Evolutionary conservation across 805 yeast genomes (phyloP), one percentile per base, ranked within the genome.

Genomic region (Zygoascus tannicola): DNA sequence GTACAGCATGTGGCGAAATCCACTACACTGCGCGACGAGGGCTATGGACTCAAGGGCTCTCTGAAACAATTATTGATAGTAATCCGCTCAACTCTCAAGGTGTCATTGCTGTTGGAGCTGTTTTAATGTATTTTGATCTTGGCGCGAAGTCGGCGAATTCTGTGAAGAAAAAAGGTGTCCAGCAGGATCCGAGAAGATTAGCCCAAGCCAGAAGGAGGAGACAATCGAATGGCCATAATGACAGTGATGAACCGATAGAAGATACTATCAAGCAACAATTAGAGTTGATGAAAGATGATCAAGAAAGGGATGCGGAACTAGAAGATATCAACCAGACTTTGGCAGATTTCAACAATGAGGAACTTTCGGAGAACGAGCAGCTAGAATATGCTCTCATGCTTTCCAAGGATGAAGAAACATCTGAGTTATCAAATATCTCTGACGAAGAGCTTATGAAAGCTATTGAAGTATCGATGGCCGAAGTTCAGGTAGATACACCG

Each of bases 281-380:
- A 19, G 56, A 52, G 37, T 26, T 51, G 38, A 54, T 53, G 47
- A 43, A 38, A n/a, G 58, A 56, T 14, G 56, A 49, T 12, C 49
- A 50, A 15, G 55, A 50, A 36, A 39, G 38, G 14, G 46, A 47
- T 19, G 12, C 30, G 30, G 30, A 26, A 26, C 30, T 7, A 8
- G 30, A 26, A 7, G 50, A 45, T 22, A 43, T 14, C n/a, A 45
- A 49, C n/a, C 41, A 21, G 14, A 45, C 23, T 7, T 28, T 46
- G 8, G 46, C 53, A 2, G 52, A 51, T 21, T 34, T 43, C 42
- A 40, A 28, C 4, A 35, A 50, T 12, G 52, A 44, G 4, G 50
- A 48, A 4, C 35, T 58, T 39, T 53, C 50, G 3, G 64, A 60
- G 32, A 60, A 57, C 15, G 66, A 61, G 36, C 62, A 58, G 42